Conservation (phyloP, 768 basidiomycete genomes). For the Saitozyma podzolica region DNA sequence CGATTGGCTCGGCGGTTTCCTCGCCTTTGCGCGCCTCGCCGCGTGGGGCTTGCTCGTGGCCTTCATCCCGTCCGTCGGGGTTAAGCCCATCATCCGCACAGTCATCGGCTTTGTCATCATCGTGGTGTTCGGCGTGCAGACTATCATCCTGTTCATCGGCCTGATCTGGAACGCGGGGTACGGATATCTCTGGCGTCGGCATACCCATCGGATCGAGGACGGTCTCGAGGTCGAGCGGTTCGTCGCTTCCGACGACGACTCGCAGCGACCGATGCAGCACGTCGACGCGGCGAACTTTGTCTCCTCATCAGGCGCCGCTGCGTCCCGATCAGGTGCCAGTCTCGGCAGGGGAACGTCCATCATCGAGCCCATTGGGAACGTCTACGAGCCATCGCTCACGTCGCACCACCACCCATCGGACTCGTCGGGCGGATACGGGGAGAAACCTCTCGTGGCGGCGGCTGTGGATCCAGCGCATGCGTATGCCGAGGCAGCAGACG, state of each 20-base stretch:
- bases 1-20: slow-evolving; percentile 67
- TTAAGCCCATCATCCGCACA: slow-evolving; percentile 75
- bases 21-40: slow-evolving; percentile 68
- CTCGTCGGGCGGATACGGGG: not conserved
- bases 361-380: slow-evolving; percentile 13
- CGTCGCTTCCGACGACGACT: slow-evolving; percentile 38
- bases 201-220: slow-evolving; percentile 49
- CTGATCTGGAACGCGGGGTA: slow-evolving; percentile 58
- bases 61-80: slow-evolving; percentile 66
- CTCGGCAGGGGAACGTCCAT: slow-evolving; percentile 6
- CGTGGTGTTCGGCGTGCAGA: slow-evolving; percentile 69
- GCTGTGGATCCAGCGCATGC: not conserved
- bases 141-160: slow-evolving; percentile 70
- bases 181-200: slow-evolving; percentile 47
- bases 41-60: slow-evolving; percentile 73
- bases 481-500: not conserved
- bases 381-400: slow-evolving; percentile 2
- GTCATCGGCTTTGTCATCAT: slow-evolving; percentile 74
- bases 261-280: slow-evolving; percentile 34
- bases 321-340: not conserved
- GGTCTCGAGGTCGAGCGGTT: slow-evolving; percentile 45
- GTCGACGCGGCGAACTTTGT: slow-evolving; percentile 17
- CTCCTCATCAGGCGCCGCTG: slow-evolving; percentile 1
- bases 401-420: not conserved
- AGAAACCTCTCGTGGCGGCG: not conserved